phyloP scores from a whole-genome alignment of 768 basidiomycete genomes.

The Leccinum arenicola region DNA sequence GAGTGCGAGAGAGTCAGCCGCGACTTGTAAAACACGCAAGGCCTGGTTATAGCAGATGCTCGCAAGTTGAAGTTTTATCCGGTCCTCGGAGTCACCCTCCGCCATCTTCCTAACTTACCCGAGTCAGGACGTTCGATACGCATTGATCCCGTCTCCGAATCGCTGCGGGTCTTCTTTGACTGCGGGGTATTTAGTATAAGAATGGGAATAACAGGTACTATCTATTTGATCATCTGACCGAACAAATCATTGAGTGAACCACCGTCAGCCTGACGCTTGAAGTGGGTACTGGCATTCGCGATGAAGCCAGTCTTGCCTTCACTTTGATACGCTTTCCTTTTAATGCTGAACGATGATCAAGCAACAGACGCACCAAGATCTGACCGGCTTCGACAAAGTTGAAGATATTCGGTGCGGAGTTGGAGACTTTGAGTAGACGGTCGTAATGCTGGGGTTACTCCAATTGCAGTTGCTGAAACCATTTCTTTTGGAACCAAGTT shows the following conservation, averaged over 20 bases:
- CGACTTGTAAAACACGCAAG: background rate
- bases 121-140: background rate
- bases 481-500: background rate
- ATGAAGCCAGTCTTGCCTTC: background rate
- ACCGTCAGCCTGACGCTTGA: background rate
- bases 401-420: background rate
- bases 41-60: background rate
- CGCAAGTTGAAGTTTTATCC: background rate
- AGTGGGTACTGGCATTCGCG: background rate
- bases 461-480: background rate
- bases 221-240: background rate
- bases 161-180: background rate
- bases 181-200: background rate
- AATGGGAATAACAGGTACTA: background rate
- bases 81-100: background rate
- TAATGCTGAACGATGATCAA: background rate
- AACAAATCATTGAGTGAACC: background rate
- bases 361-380: background rate
- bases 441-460: background rate
- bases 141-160: background rate
- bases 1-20: background rate
- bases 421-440: background rate
- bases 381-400: background rate
- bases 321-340: background rate
- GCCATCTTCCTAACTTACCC: background rate